Conservation (phyloP, 192 early-diverging fungal genomes). For the Podila horticola region DNA sequence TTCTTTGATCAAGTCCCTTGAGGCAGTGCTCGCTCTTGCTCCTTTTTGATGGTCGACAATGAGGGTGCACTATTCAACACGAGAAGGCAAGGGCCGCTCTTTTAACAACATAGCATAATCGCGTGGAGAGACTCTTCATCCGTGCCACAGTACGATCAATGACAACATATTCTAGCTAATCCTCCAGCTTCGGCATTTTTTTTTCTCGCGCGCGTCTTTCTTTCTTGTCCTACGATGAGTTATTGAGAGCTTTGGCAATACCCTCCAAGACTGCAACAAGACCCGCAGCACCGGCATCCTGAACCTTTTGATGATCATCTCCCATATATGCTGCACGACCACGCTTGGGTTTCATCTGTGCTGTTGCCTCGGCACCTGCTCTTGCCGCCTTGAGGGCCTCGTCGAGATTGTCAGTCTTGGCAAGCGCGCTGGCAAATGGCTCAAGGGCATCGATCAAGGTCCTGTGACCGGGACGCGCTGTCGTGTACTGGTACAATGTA, state of each 20-base stretch:
- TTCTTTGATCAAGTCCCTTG: too few relatives aligned
- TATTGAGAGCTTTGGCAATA: conserved; percentile 29
- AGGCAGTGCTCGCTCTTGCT: too few relatives aligned
- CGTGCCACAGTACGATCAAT: too few relatives aligned
- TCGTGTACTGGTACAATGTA: conserved; percentile 71
- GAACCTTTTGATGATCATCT: conserved; percentile 51
- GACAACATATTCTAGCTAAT: too few relatives aligned
- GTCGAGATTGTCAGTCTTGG: conserved; percentile 51
- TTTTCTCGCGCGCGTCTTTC: too few relatives aligned
- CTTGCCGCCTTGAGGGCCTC: conserved; percentile 62
- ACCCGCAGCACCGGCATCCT: conserved; percentile 73
- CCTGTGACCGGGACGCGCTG: conserved; percentile 76
- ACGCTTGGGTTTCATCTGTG: conserved; percentile 65
- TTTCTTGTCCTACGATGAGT: too few relatives aligned
- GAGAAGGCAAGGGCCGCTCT: too few relatives aligned
- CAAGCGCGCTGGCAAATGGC: conserved; percentile 68
- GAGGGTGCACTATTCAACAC: too few relatives aligned
- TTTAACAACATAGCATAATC: too few relatives aligned
- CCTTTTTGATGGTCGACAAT: too few relatives aligned
- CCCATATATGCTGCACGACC: conserved; percentile 75
- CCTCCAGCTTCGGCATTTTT: too few relatives aligned
- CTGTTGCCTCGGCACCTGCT: conserved; percentile 65
- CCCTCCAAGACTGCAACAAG: conserved; percentile 66
- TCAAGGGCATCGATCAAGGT: conserved; percentile 78
- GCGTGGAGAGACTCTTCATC: too few relatives aligned